Evolutionary conservation across 1,284 basidiomycete species (phyloP).

Genomic region (Xanthoconium separans): DNA sequence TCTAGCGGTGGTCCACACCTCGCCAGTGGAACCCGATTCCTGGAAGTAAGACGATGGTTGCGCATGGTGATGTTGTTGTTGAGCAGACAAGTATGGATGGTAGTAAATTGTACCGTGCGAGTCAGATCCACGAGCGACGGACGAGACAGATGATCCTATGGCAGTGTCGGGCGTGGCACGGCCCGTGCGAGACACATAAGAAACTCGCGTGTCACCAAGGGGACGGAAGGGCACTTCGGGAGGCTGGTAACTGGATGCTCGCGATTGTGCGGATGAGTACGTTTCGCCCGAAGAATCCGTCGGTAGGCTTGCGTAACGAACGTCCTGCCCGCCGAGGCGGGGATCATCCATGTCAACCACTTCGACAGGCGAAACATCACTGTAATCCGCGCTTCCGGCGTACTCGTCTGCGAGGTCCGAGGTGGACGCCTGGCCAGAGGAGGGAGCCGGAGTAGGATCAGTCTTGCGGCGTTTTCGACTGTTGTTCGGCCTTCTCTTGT

Average conservation of each 20-base stretch:
- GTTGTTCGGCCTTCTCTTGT: conserved; percentile 79
- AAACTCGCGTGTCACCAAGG: conserved; percentile 28
- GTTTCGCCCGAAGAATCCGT: conserved; percentile 18
- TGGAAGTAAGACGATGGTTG: conserved; percentile 28
- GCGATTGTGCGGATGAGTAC: conserved; percentile 20
- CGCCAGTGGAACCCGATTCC: conserved; percentile 18
- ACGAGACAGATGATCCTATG: conserved; percentile 19
- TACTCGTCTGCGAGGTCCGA: conserved; percentile 28
- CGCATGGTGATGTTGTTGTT: conserved; percentile 25
- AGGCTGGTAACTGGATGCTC: conserved; percentile 28
- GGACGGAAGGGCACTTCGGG: conserved; percentile 25
- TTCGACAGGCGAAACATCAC: conserved; percentile 34
- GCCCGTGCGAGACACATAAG: conserved; percentile 31
- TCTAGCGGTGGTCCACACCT: conserved; percentile 25
- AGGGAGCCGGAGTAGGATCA: conserved; percentile 35
- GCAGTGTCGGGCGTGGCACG: conserved; percentile 28
- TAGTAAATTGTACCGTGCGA: conserved; percentile 23
- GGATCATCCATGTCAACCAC: conserved; percentile 25
- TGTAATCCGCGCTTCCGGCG: conserved; percentile 22
- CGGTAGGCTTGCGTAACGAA: conserved; percentile 23
- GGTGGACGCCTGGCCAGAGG: conserved; percentile 23
- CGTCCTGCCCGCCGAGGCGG: conserved; percentile 18
- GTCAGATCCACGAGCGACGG: conserved; percentile 29
- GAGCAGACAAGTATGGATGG: conserved; percentile 25
- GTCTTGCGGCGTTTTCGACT: conserved; percentile 67